Base-by-base conservation (phyloP, 2,329 filamentous ascomycete species). In the Chaetomiaceae sp. region DNA sequence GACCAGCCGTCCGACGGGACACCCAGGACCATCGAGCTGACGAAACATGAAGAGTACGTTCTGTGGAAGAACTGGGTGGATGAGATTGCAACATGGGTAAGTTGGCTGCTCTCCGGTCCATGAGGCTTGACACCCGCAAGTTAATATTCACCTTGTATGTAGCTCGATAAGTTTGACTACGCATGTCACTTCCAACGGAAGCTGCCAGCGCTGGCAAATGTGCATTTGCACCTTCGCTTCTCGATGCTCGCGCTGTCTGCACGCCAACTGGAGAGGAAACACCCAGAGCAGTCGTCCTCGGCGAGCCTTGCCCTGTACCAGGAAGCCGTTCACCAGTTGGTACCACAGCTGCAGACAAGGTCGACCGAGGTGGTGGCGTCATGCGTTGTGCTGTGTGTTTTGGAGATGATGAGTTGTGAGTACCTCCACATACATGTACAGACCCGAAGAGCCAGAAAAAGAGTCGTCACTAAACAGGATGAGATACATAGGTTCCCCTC, bases 41-140 rank as follows among this genome's bases (percentile, higher is more conserved):
- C 39, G n/a, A 42, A 42, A 5, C 39, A 42, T 23, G 39, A 42
- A 19, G 39, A 42, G 13, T 42, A 30, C 25, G 39, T 42, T 13
- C 39, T 42, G 2, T 42, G 39, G 39, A 42, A 42, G 25, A 42
- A 42, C 39, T 42, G 39, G 39, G 39, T 42, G 2, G 39, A 42
- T 30, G 39, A 42, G n/a, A 42, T 42, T 13, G 23, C 39, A 4
- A 14, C 23, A 7, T 42, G 39, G 39, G 39, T 30, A 30, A 12
- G 39, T 42, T 19, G 25, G 10, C 25, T n/a, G n/a, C n/a, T 10
- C 3, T 27, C 5, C 23, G 23, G 23, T 25, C 5, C 5, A 9
- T 27, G 25, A 6, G 6, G 6, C 25, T 27, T 6, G 6, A 27
- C 25, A 5, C 25, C 10, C 6, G 25, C 6, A 7, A 27, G 25